phyloP scores from a whole-genome alignment of 805 yeast species.

The Lipomyces spencermartinsiae region DNA sequence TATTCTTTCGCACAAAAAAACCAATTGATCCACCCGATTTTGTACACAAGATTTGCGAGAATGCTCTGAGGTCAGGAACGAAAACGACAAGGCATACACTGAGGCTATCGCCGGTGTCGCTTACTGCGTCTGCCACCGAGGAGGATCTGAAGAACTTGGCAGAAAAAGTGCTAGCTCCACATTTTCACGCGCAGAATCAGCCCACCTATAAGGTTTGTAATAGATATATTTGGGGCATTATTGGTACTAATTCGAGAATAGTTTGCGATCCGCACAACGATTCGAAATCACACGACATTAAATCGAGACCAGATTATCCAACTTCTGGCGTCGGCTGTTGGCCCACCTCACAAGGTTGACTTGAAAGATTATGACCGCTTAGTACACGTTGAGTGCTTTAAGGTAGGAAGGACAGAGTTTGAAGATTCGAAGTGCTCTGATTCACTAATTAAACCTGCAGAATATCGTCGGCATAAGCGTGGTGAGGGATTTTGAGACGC shows the following conservation, averaged over 20 bases:
- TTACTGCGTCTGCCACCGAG: conserved; percentile 72
- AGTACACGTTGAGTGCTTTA: conserved; percentile 85
- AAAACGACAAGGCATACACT: conserved; percentile 77
- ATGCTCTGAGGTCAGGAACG: conserved; percentile 53
- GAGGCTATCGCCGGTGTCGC: conserved; percentile 78
- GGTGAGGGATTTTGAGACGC: conserved; percentile 62
- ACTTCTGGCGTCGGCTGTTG: conserved; percentile 73
- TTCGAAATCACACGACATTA: conserved; percentile 77
- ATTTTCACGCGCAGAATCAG: conserved; percentile 60
- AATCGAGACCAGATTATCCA: conserved; percentile 76
- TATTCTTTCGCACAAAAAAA: conserved; percentile 78
- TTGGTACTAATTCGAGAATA: conserved; percentile 26
- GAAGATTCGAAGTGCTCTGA: not conserved
- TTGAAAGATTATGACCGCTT: conserved; percentile 78
- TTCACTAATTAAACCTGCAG: conserved; percentile 27
- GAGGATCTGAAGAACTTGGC: conserved; percentile 71
- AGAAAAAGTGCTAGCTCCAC: conserved; percentile 64
- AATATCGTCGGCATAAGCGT: conserved; percentile 87
- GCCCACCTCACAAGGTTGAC: conserved; percentile 79
- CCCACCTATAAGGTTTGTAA: conserved; percentile 25
- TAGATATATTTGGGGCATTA: not conserved
- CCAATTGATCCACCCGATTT: conserved; percentile 82
- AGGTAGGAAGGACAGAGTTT: conserved; percentile 43
- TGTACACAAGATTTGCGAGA: conserved; percentile 68
- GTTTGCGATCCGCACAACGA: conserved; percentile 82